Percentiles rank a stretch among this genome's conserved stretches.
These are phyloP conservation scores for Backusella parvicylindrica DNA, from an alignment of 192 early-diverging fungal genomes.

Conservation along the genomic window DNA sequence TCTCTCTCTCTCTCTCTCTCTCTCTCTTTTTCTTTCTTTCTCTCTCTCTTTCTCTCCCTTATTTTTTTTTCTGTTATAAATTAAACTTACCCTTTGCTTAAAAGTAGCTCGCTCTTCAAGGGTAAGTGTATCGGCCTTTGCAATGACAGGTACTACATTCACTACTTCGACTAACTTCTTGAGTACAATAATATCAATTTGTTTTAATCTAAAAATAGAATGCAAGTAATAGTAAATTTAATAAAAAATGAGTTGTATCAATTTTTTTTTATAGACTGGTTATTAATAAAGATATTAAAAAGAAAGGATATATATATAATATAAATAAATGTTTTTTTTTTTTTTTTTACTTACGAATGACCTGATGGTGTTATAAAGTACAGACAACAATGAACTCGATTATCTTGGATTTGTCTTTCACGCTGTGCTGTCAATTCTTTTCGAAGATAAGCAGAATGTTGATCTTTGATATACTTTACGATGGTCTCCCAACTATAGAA, in stretches of 20 bases:
- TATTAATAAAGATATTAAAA: not conserved
- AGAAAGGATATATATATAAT: not conserved
- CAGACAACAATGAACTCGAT: slow-evolving; percentile 91
- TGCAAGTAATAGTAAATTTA: slow-evolving; percentile 7
- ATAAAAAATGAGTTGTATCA: not conserved
- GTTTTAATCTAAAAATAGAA: slow-evolving; percentile 61
- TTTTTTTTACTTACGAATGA: slow-evolving; percentile 83
- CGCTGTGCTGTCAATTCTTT: slow-evolving; percentile 88
- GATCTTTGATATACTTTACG: slow-evolving; percentile 98
- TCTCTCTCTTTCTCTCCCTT: not conserved
- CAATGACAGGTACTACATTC: slow-evolving; percentile 89
- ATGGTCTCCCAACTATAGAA: slow-evolving; percentile 86
- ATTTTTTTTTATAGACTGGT: not conserved
- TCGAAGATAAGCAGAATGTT: slow-evolving; percentile 92
- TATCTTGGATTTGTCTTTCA: slow-evolving; percentile 90
- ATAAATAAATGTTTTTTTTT: not conserved
- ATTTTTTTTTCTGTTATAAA: not conserved
- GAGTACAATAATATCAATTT: slow-evolving; percentile 83
- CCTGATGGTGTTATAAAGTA: slow-evolving; percentile 97
- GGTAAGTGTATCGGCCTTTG: slow-evolving; percentile 87
- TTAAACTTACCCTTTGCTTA: slow-evolving; percentile 63
- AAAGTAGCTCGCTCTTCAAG: slow-evolving; percentile 79
- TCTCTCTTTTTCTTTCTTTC: not conserved
- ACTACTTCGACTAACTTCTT: slow-evolving; percentile 79
- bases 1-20: not conserved